Evolutionary conservation across 2,329 filamentous ascomycete genomes (phyloP), one percentile per base, ranked within the genome.

Genomic region (Fusarium papillatum): DNA sequence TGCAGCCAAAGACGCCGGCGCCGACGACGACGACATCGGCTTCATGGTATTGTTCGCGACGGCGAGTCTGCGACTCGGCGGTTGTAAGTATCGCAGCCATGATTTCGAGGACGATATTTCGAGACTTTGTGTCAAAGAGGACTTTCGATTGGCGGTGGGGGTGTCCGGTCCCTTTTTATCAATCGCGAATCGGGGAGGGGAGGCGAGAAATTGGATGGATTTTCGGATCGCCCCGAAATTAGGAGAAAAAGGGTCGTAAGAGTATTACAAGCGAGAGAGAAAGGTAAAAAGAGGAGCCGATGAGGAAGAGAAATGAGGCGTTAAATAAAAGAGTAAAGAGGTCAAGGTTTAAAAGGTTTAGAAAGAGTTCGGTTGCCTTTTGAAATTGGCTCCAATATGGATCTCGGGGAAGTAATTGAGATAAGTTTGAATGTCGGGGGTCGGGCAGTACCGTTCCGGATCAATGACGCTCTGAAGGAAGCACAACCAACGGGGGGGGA

Each of bases 11-110:
- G 70, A 98, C 90, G 67, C 97, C 97, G 4, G 95, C 97, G 76
- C 97, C 97, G 43, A 99, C 93, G 64, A 99, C 93, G 50, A 98
- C 94, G 41, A 98, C 92, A 80, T 99, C 97, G 74, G 91, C 91
- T 80, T 93, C 91, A 81, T 93, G 91, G 82, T 91, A 87, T 68
- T 86, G 83, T 61, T 86, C 82, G 76, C 90, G 87, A 72, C 90
- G 87, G 75, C 88, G 84, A 73, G 84, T 82, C 70, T 86, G 85
- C 78, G 84, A 83, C 70, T 87, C 85, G 68, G 79, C 75, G 64
- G 83, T 75, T 70, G 83, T 80, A 57, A 79, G 72, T 55, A 82
- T 77, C 71, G 81, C 79, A 70, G 79, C 78, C 76, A 80, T 84
- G 78, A 82, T 55, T 55, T 83, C 79, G 74, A 77, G 68, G 66